A percentile compares a stretch with the other conserved stretches of the same genome.
Conservation (phyloP, 495 filamentous ascomycete genomes). For the Aeminium ludgeri region DNA sequence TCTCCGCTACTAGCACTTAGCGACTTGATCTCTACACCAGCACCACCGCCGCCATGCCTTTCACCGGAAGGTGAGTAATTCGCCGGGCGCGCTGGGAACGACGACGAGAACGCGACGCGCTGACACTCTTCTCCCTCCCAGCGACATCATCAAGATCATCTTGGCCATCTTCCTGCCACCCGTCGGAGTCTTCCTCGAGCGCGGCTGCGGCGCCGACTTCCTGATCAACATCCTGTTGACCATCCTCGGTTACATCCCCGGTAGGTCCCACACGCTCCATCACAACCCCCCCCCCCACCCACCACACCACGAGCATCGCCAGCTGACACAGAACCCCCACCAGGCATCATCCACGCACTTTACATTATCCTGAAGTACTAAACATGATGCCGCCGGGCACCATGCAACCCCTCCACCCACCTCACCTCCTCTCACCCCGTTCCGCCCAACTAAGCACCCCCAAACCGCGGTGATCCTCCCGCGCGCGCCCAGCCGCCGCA, state of each 20-base stretch:
- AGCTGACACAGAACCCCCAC: no score
- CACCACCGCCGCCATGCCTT: conserved; percentile 31
- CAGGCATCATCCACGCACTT: conserved; percentile 29
- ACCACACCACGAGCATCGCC: background rate
- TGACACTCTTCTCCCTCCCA: conserved; percentile 19
- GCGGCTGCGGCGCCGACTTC: conserved; percentile 65
- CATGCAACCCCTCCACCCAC: no score
- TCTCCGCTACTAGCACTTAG: background rate
- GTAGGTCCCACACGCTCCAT: background rate
- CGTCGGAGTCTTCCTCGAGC: conserved; percentile 80
- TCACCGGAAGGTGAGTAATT: conserved; percentile 36
- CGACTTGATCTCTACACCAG: background rate
- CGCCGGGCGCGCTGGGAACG: no score
- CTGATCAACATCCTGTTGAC: conserved; percentile 79
- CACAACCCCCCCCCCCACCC: background rate
- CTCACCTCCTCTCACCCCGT: no score
- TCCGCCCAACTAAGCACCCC: no score
- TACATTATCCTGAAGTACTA: conserved; percentile 40
- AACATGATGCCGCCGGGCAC: background rate
- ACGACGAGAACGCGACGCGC: conserved; percentile 7
- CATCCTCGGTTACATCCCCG: conserved; percentile 43
- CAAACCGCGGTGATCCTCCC: no score
- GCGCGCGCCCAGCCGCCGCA: no score
- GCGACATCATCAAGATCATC: conserved; percentile 87
- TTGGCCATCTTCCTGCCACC: conserved; percentile 76